Evolutionary conservation across 352 stramenopile genomes (phyloP).

Genomic region (Plasmopara halstedii): DNA sequence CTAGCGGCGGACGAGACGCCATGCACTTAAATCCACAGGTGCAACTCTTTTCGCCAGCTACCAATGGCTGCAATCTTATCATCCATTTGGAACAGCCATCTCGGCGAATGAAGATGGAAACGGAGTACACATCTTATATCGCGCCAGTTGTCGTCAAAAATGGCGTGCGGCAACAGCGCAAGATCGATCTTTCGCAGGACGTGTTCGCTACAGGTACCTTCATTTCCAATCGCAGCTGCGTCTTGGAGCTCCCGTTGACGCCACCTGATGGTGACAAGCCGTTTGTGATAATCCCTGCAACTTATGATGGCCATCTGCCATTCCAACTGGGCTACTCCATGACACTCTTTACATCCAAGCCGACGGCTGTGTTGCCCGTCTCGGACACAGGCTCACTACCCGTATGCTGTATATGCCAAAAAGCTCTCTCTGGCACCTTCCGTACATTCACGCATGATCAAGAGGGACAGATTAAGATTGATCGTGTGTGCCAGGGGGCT

Average conservation of each 20-base stretch:
- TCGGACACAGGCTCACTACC: slow-evolving; percentile 55
- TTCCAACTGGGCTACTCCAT: slow-evolving; percentile 45
- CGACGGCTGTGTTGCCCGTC: slow-evolving; percentile 47
- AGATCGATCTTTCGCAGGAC: slow-evolving; percentile 76
- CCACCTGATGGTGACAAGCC: slow-evolving; percentile 31
- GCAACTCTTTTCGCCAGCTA: slow-evolving; percentile 59
- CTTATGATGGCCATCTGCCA: slow-evolving; percentile 51
- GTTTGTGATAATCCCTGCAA: slow-evolving; percentile 60
- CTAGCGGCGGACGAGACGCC: slow-evolving; percentile 60
- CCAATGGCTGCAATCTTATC: slow-evolving; percentile 39
- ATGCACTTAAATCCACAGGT: slow-evolving; percentile 86
- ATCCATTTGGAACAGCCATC: slow-evolving; percentile 73
- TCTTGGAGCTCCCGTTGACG: slow-evolving; percentile 49
- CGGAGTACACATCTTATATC: slow-evolving; percentile 72
- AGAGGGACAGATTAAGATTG: slow-evolving; percentile 43
- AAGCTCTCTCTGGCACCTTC: slow-evolving; percentile 52
- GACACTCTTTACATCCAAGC: slow-evolving; percentile 55
- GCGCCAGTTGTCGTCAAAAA: slow-evolving; percentile 73
- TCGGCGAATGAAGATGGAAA: slow-evolving; percentile 61
- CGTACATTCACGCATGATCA: slow-evolving; percentile 56
- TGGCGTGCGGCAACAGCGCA: slow-evolving; percentile 51
- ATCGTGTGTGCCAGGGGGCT: slow-evolving; percentile 68
- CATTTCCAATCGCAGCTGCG: slow-evolving; percentile 76
- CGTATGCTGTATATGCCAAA: slow-evolving; percentile 60
- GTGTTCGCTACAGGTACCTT: slow-evolving; percentile 77